Base-by-base conservation (phyloP, 1,284 basidiomycete species). In the Schizopora paradoxa region DNA sequence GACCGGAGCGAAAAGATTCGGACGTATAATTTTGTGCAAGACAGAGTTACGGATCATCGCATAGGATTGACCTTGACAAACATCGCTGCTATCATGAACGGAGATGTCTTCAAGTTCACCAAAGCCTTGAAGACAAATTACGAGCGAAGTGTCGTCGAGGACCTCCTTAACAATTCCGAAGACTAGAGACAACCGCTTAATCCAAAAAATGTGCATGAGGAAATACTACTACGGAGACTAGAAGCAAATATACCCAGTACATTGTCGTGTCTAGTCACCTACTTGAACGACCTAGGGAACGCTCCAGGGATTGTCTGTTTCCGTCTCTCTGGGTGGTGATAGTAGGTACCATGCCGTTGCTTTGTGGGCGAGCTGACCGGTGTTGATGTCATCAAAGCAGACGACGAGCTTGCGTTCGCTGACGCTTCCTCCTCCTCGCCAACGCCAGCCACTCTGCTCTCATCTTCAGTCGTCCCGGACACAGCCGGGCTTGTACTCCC, bases 1-100 rank as follows among this genome's bases (percentile, higher is more conserved):
- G 89, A 92, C 58, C 69, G 93, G 16, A 91, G 88, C 55, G 91
- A 96, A 58, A 96, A 96, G 62, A 86, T 96, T 48, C 70, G 93
- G 49, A 97, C 94, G 5, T 97, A 96, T 63, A 95, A 95, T 57
- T 93, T 83, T 60, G 79, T 88, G 1, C 52, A 93, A 84, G 90
- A 92, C 57, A 83, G 92, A 13, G 79, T 96, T 6, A 96, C 93
- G 2, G 93, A 96, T 61, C 93, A 96, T 58, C 76, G 93, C 0
- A 81, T 95, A 43, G 86, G 87, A 1, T 61, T 91, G 25, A 85
- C 86, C 1, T 56, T 91, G 19, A 86, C 76, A 58, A 90, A 88
- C 47, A 67, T 95, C 2, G 68, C 73, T 7, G 74, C 77, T 5
- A 77, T 93, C 13, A 66, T 97, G 60, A 87, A 93, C 52, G 91